These are phyloP conservation scores for Cladosporium oxysporum DNA, from an alignment of 2,329 filamentous ascomycete species.

Conservation along the genomic window DNA sequence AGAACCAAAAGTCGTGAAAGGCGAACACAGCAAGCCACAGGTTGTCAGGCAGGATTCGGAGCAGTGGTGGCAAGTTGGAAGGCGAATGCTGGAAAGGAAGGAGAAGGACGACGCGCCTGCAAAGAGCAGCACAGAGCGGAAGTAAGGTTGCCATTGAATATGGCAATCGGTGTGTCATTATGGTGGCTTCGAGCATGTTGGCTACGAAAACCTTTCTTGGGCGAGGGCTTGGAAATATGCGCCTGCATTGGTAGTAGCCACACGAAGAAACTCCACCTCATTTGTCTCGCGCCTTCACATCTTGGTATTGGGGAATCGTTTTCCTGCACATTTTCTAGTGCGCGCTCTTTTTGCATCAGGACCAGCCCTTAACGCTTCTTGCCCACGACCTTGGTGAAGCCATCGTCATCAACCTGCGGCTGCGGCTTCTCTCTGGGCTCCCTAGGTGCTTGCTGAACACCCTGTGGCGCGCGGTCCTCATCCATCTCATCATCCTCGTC, in stretches of 20 bases:
- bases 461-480: conserved; percentile 60
- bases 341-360: not conserved
- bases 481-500: conserved; percentile 54
- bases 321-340: not conserved
- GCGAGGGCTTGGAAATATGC: not conserved
- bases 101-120: not conserved
- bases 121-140: not conserved
- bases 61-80: conserved; percentile 5
- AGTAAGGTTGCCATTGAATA: not conserved
- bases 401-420: conserved; percentile 52
- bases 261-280: not conserved
- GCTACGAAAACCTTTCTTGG: not conserved
- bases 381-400: conserved; percentile 43
- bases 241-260: not conserved
- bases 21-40: not conserved
- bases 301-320: not conserved
- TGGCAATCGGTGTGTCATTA: not conserved
- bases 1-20: not conserved
- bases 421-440: conserved; percentile 60
- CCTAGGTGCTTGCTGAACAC: conserved; percentile 54
- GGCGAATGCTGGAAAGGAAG: not conserved
- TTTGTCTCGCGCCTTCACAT: not conserved
- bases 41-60: not conserved
- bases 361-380: conserved; percentile 34
- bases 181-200: not conserved